These are phyloP conservation scores for Sporisorium graminicola DNA, from an alignment of 1,284 basidiomycete genomes.

Conservation along the genomic window DNA sequence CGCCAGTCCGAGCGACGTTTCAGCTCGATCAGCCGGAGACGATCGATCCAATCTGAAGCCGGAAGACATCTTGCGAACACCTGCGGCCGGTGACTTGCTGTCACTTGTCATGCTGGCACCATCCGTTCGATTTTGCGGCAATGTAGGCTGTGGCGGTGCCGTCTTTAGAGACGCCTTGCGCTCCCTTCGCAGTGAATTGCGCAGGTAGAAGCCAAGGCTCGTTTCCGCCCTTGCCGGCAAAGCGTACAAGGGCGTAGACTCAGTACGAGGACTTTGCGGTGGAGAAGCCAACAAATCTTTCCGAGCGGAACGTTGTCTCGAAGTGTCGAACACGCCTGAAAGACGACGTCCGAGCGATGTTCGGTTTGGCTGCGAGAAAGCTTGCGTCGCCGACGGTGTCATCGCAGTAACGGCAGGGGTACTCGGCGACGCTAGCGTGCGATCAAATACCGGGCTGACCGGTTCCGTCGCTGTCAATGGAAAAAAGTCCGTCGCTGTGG, in stretches of 20 bases:
- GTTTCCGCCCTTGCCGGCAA: conserved; percentile 32
- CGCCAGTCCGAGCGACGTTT: conserved; percentile 34
- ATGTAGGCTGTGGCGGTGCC: background rate
- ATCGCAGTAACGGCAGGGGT: background rate
- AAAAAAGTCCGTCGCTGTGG: conserved; percentile 28
- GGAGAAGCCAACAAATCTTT: conserved; percentile 9
- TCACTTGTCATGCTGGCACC: background rate
- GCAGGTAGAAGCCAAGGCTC: conserved; percentile 35
- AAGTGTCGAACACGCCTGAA: conserved; percentile 23
- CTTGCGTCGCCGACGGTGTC: background rate
- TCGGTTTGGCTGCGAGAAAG: background rate
- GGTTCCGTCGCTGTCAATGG: background rate
- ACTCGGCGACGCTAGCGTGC: conserved; percentile 13
- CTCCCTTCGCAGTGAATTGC: conserved; percentile 36
- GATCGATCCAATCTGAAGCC: conserved; percentile 19
- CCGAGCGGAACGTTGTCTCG: conserved; percentile 7
- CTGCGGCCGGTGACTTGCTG: conserved; percentile 14
- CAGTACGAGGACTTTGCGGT: conserved; percentile 12
- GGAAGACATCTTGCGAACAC: conserved; percentile 30
- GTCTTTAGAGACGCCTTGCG: conserved; percentile 20
- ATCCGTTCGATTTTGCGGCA: background rate
- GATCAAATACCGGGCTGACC: conserved; percentile 5
- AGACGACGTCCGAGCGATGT: conserved; percentile 28
- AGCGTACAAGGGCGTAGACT: background rate
- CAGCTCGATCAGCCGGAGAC: conserved; percentile 10